Evolutionary conservation across 805 yeast species (phyloP), one percentile per base, ranked within the genome.

Genomic region (Cephaloascus albidus): DNA sequence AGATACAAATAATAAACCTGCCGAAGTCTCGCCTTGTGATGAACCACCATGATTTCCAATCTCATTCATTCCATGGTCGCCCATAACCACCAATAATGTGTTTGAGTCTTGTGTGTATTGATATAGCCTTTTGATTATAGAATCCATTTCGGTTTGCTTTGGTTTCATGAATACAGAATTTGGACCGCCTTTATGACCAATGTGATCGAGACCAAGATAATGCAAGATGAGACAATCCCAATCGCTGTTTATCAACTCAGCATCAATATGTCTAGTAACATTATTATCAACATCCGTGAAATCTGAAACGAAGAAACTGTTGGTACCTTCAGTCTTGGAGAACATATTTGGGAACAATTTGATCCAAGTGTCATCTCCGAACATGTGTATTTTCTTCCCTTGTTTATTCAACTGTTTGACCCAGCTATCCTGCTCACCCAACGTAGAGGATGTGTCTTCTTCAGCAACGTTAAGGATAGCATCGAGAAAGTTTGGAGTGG

Each of bases 291-390:
- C 99, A 47, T 89, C 93, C 2, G 90, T 85, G 55, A 85, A 93
- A 55, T 93, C 99, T 40, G 93, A 81, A 1, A 93, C 99, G 55
- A 85, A 93, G 55, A 93, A 93, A 38, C 96, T 87, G 35, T 85
- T 79, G 0, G 97, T 90, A 2, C 97, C 97, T 32, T 93, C 97
- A 20, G 55, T 61, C 36, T 71, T 65, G 17, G 68, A 65, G 51
- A 90, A 89, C 46, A 69, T 69, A 6, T 58, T 58, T 0, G 96
- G 96, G 48, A 89, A 93, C 37, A 93, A 66, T 53, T 87, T 89
- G 45, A 89, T 59, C 99, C 99, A 93, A 1, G 99, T 93, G 54
- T 93, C 98, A 58, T 93, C 99, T 26, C 99, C 99, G 63, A 74
- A 90, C 74, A 93, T 85, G 53, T 88, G 83, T 20, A 93, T 63